Percentiles rank a stretch among this genome's conserved stretches.
Evolutionary conservation across 2,329 filamentous ascomycete genomes (phyloP).

Genomic region (Penicillium sp.): DNA sequence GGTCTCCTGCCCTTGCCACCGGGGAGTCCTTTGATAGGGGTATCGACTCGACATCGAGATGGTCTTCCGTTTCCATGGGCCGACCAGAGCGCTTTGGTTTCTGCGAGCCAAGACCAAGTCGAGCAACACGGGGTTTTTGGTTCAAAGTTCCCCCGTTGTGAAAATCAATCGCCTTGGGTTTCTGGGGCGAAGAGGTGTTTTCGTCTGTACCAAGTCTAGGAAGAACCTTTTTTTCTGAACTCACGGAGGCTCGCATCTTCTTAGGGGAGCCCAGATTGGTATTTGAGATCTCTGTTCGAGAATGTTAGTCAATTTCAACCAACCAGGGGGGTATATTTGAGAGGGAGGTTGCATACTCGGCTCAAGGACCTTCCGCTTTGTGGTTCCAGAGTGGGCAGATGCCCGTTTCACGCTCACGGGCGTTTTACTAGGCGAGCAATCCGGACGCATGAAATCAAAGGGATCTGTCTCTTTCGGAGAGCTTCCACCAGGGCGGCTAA

Average conservation of each 20-base stretch:
- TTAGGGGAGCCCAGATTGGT: slow-evolving; percentile 47
- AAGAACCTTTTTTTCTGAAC: slow-evolving; percentile 26
- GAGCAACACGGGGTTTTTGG: slow-evolving; percentile 22
- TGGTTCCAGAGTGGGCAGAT: slow-evolving; percentile 21
- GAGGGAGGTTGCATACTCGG: slow-evolving; percentile 45
- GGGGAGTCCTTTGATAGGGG: slow-evolving; percentile 18
- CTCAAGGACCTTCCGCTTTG: slow-evolving; percentile 47
- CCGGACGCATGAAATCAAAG: slow-evolving; percentile 16
- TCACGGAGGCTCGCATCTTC: slow-evolving; percentile 31
- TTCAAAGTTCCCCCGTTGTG: slow-evolving; percentile 10
- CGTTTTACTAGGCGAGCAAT: slow-evolving; percentile 26
- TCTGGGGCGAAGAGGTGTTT: slow-evolving; percentile 26
- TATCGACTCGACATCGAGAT: not conserved
- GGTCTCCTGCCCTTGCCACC: slow-evolving; percentile 19
- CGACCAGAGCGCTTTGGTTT: slow-evolving; percentile 25
- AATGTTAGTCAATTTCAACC: not conserved
- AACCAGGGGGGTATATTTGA: not conserved
- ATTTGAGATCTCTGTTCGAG: slow-evolving; percentile 56
- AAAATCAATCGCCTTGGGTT: slow-evolving; percentile 23
- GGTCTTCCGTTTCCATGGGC: slow-evolving; percentile 18
- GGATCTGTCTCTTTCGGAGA: slow-evolving; percentile 23
- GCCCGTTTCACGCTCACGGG: slow-evolving; percentile 25
- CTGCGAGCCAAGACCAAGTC: slow-evolving; percentile 10
- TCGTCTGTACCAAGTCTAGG: slow-evolving; percentile 21
- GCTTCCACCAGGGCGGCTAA: slow-evolving; percentile 36